Evolutionary conservation across 371 early-diverging fungal genomes (phyloP), one percentile per base, ranked within the genome.

Genomic region (Mucor velutinosus): DNA sequence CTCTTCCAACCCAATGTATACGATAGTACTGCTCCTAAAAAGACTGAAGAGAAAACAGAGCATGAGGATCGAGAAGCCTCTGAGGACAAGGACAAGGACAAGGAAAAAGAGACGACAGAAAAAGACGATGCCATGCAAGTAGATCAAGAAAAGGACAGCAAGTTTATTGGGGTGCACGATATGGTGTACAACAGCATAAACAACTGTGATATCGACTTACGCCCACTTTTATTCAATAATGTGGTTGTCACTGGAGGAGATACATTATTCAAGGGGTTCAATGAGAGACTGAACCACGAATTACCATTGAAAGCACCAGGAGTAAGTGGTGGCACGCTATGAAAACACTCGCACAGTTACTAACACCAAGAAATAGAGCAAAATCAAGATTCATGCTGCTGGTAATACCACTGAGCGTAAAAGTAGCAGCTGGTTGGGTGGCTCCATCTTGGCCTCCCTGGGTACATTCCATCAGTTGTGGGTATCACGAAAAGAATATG

Each of bases 381-480:
- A 93, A 76, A 81, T 94, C 71, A 93, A 92, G 76, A 78, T 97
- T 58, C 89, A 91, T 73, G 92, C 94, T 4, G 87, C 94, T 5
- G 90, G 87, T 60, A 89, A 86, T 43, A 82, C 88, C 25, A 81
- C 85, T 25, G 99, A 99, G 77, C 90, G 97, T 53, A 91, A 89
- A 71, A 94, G 92, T 70, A 91, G 94, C 29, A 86, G 94, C 53
- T 99, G 99, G 99, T 87, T 97, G 39, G 99, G 99, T 57, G 98
- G 98, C 3, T 98, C 98, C 3, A 95, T 98, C 61, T 80, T 99
- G 51, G 92, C 96, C 0, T 97, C 97, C 1, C 74, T 97, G 65
- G 95, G 95, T 61, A 95, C 95, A 0, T 99, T 99, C 86, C 96
- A 97, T 73, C 97, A 96, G 79, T 84, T 99, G 64, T 98, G 98